Evolutionary conservation across 305 asterid genomes (phyloP), one percentile per base, ranked within the genome.

Genomic region (Galium porrigens): DNA sequence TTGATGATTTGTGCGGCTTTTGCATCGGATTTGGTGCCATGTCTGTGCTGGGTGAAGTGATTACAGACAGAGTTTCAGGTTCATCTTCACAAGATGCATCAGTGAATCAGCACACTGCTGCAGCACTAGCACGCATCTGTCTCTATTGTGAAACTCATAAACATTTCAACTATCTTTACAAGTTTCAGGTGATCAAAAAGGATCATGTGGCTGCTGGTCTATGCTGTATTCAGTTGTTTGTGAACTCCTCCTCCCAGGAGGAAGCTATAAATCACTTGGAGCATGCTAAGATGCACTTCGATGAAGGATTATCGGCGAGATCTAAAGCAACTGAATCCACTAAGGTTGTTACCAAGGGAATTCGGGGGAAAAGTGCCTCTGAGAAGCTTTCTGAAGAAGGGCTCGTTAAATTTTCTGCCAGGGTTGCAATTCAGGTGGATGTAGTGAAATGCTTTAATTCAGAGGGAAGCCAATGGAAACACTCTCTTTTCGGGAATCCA

Each of bases 381-480:
- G 97, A 84, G 85, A 89, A 89, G 84, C 95, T 92, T 65, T 77
- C 80, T 70, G 97, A 92, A 80, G 99, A 89, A 76, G 99, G 95
- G 69, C 80, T 92, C 60, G 94, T 92, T 78, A 89, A 87, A 79
- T 87, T 87, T 70, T 86, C 97, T 67, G 95, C 96, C 55, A 86
- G 96, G 59, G 90, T 92, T 74, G 75, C 92, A 68, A 87, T 89
- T 73, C 96, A 87, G 97, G 80, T 89, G 74, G 85, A 92, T 80
- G 95, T 92, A 32, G 95, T 92, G 75, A 89, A 78, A 83, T 84
- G 95, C 83, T 89, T 85, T 79, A 92, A 73, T 76, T 95, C 83
- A 41, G 96, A 92, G 69, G 97, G 95, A 66, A 83, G 86, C 44
- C 96, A 83, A 49, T 92, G 99, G 99, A 89, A 85, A 72, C 84